Percentiles rank a stretch among this genome's conserved stretches.
These are phyloP conservation scores for Penicillium hesseltinei DNA, from an alignment of 2,329 filamentous ascomycete species.

Conservation along the genomic window DNA sequence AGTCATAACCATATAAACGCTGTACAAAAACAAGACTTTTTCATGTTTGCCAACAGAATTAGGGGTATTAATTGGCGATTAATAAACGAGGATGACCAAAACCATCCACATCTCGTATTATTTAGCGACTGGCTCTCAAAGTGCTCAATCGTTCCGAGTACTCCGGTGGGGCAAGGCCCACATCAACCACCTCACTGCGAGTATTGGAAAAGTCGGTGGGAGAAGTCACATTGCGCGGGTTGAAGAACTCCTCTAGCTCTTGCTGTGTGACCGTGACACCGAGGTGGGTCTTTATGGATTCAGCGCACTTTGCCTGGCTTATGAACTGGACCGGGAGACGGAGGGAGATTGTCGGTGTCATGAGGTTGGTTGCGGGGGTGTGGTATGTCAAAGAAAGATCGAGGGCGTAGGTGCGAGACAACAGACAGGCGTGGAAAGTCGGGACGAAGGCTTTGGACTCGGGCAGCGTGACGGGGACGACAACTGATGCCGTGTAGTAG, in stretches of 20 bases:
- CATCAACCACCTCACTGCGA: constrained; percentile 1
- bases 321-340: constrained; percentile 47
- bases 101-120: neutral
- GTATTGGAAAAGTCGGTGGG: neutral
- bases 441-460: constrained; percentile 62
- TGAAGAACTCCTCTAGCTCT: constrained; percentile 31
- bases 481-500: constrained; percentile 62
- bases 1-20: neutral
- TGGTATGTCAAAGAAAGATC: constrained; percentile 58
- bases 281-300: constrained; percentile 9
- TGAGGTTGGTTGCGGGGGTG: constrained; percentile 46
- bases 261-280: constrained; percentile 24
- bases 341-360: constrained; percentile 41
- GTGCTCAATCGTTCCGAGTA: constrained; percentile 15
- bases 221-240: constrained; percentile 27
- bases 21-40: neutral
- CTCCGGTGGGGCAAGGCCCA: constrained; percentile 17
- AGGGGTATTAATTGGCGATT: constrained; percentile 2
- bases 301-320: constrained; percentile 17
- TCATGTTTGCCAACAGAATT: neutral
- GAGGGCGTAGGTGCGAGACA: constrained; percentile 63
- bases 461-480: constrained; percentile 64
- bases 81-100: neutral
- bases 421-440: constrained; percentile 67
- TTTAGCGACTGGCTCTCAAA: neutral